Percentiles rank a stretch among this genome's conserved stretches.
phyloP scores from a whole-genome alignment of 2,329 filamentous ascomycete genomes.

The Botrytis aclada region DNA sequence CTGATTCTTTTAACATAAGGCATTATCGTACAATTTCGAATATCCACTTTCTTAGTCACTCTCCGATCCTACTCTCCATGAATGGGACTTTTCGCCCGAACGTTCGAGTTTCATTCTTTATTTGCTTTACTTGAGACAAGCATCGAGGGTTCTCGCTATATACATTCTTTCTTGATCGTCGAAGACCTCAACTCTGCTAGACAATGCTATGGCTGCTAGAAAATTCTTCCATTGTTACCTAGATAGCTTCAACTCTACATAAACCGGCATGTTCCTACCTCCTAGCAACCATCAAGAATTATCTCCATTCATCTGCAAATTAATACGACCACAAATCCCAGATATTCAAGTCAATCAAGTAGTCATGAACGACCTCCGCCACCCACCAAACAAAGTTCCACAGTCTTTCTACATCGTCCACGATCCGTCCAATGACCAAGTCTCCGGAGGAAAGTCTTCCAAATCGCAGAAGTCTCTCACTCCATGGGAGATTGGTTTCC shows the following conservation, averaged over 20 bases:
- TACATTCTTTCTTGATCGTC: neutral
- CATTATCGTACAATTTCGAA: neutral
- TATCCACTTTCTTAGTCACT: neutral
- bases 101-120: neutral
- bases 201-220: neutral
- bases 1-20: neutral
- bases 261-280: neutral
- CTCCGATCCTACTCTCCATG: fast-evolving
- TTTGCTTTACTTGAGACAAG: neutral
- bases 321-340: too few relatives aligned
- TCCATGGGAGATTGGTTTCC: neutral
- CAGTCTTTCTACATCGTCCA: neutral
- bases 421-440: neutral
- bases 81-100: neutral
- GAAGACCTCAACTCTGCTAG: too few relatives aligned
- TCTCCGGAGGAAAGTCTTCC: neutral
- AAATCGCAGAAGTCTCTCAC: neutral
- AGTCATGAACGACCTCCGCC: neutral
- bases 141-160: neutral
- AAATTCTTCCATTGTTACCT: neutral
- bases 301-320: neutral
- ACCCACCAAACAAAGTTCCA: neutral
- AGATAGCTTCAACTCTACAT: neutral
- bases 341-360: neutral
- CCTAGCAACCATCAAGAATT: neutral